A percentile compares a stretch with the other conserved stretches of the same genome.
These are phyloP conservation scores for Tuber umbilicatum DNA, from an alignment of 495 filamentous ascomycete species.

Conservation along the genomic window DNA sequence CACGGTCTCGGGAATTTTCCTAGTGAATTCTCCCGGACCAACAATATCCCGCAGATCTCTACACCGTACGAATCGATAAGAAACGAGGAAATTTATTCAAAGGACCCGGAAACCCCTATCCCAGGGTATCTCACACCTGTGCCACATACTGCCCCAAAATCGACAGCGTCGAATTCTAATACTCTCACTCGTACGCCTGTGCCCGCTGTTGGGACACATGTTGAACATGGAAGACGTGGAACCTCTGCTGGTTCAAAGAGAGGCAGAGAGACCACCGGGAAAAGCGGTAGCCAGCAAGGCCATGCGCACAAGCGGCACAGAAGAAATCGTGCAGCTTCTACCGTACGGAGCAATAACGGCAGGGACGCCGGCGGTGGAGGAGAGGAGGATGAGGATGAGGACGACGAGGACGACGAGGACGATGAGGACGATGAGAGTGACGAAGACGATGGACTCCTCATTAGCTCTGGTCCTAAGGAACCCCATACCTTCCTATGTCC, in stretches of 20 bases:
- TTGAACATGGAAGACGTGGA: background rate
- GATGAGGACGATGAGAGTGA: background rate
- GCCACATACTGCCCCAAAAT: background rate
- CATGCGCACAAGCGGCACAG: background rate
- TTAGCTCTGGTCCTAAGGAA: background rate
- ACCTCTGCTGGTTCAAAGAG: background rate
- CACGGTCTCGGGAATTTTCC: background rate
- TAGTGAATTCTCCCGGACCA: background rate
- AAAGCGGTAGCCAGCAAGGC: background rate
- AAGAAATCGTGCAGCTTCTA: background rate
- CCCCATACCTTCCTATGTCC: background rate
- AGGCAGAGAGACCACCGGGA: background rate
- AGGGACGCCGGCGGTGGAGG: background rate
- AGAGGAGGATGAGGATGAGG: background rate
- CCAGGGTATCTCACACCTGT: background rate
- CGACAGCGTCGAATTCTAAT: background rate
- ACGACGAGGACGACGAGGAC: background rate
- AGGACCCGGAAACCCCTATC: background rate
- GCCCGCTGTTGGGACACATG: background rate
- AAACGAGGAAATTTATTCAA: background rate
- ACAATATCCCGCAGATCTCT: background rate
- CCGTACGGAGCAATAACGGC: background rate
- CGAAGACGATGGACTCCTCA: background rate
- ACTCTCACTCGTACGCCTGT: background rate
- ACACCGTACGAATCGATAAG: background rate